These are phyloP conservation scores for Venturia pyrina DNA, from an alignment of 2,329 filamentous ascomycete species.

Conservation along the genomic window DNA sequence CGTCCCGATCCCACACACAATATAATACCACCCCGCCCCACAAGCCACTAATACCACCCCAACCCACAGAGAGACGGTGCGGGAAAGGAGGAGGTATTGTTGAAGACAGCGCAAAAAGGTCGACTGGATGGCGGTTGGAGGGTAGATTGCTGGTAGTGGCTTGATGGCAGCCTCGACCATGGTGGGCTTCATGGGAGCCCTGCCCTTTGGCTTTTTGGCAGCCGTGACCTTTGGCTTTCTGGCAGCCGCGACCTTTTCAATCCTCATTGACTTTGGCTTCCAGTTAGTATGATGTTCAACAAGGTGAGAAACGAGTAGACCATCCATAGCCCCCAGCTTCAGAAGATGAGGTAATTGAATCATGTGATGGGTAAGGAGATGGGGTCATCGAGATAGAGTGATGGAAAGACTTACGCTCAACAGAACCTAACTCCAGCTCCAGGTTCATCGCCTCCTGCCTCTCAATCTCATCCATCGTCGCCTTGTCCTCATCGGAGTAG, in stretches of 20 bases:
- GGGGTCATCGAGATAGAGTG: background rate
- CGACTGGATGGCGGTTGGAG: background rate
- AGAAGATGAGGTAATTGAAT: background rate
- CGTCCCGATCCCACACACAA: background rate
- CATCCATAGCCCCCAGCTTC: background rate
- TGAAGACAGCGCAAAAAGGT: background rate
- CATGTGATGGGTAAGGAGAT: background rate
- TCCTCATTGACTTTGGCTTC: background rate
- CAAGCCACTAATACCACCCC: background rate
- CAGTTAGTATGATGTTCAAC: background rate
- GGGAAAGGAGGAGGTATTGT: background rate
- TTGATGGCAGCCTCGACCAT: background rate
- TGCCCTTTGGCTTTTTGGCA: background rate
- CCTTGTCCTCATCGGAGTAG: background rate
- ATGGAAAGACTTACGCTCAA: background rate
- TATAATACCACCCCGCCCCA: background rate
- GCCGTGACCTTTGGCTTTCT: background rate
- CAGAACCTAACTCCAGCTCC: background rate
- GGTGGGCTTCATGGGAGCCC: background rate
- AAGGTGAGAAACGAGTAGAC: background rate
- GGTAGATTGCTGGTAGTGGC: background rate
- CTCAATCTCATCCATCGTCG: background rate
- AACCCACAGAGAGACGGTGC: background rate
- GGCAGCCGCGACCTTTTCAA: background rate
- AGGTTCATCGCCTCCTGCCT: background rate